A percentile compares a stretch with the other conserved stretches of the same genome.
These are phyloP conservation scores for Chlamydomonas schloesseri DNA, from an alignment of 139 green algal species.

Conservation along the genomic window DNA sequence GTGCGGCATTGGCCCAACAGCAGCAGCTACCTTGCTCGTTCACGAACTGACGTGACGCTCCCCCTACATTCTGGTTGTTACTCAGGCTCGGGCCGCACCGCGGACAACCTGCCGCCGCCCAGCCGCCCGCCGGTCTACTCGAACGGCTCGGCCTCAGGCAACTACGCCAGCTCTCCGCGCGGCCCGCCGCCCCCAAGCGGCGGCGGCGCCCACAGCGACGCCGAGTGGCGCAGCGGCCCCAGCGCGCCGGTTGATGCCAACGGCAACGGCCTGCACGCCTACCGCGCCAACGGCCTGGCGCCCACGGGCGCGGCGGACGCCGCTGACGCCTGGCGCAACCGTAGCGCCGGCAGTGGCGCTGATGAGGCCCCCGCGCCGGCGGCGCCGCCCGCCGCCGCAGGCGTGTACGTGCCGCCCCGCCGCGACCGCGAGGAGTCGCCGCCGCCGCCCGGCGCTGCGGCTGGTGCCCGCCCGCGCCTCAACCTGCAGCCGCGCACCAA, in stretches of 20 bases:
- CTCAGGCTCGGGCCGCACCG: no score
- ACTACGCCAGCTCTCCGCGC: background rate
- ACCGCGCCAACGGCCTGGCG: background rate
- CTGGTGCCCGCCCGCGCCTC: slow-evolving; percentile 64
- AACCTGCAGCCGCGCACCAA: slow-evolving; percentile 77
- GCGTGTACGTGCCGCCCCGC: slow-evolving; percentile 8
- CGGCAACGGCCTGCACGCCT: background rate
- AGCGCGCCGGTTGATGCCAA: background rate
- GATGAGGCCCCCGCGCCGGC: background rate
- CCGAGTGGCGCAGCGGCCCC: background rate
- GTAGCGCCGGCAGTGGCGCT: background rate
- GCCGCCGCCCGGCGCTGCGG: background rate
- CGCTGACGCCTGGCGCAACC: slow-evolving; percentile 14
- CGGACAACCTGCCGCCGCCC: no score
- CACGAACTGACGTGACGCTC: no score
- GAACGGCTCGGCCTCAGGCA: background rate
- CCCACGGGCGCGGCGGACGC: slow-evolving; percentile 2
- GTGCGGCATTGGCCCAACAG: no score
- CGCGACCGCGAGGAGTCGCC: slow-evolving; percentile 23
- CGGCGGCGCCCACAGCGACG: background rate
- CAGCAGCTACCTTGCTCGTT: no score
- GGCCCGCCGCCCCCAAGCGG: background rate
- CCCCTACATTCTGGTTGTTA: no score
- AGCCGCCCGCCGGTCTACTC: no score
- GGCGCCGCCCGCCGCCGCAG: background rate